Conservation (phyloP, 495 filamentous ascomycete genomes). For the Aspergillus kassunensis region DNA sequence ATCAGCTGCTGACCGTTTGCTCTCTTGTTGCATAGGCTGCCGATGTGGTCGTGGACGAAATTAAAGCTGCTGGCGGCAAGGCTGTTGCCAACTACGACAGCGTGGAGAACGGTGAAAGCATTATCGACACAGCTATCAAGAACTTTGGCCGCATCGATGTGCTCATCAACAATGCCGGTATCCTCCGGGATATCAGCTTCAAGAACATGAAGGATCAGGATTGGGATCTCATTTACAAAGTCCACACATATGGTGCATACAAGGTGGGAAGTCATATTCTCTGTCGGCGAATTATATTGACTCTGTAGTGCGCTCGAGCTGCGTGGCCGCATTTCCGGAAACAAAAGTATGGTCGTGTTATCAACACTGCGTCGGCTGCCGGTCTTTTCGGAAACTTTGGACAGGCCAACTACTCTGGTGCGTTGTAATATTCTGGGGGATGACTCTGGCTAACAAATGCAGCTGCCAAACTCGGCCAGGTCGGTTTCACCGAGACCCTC, state of each 20-base stretch:
- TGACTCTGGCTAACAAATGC: conserved; percentile 16
- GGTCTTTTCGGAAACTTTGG: conserved; percentile 96
- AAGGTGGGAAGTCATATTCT: conserved; percentile 50
- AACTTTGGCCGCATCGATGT: conserved; percentile 90
- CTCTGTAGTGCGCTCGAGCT: conserved; percentile 71
- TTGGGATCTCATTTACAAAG: conserved; percentile 91
- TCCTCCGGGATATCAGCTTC: conserved; percentile 93
- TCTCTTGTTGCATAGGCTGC: conserved; percentile 65
- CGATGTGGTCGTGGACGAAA: conserved; percentile 94
- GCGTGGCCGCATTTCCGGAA: conserved; percentile 98
- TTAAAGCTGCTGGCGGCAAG: conserved; percentile 87
- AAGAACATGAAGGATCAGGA: conserved; percentile 98
- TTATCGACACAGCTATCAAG: conserved; percentile 95
- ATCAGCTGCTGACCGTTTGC: conserved; percentile 16
- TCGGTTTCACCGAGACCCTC: conserved; percentile 96
- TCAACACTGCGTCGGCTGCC: conserved; percentile 94
- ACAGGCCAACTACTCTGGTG: conserved; percentile 91
- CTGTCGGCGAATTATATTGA: background rate
- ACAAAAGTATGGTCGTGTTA: conserved; percentile 94
- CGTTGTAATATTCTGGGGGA: conserved; percentile 6
- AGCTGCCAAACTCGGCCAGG: conserved; percentile 93
- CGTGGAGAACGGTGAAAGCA: conserved; percentile 89
- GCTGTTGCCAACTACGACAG: conserved; percentile 98
- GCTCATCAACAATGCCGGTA: conserved; percentile 96
- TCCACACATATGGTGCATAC: conserved; percentile 93